Evolutionary conservation across 495 filamentous ascomycete genomes (phyloP).

Genomic region (Trichoderma reesei): DNA sequence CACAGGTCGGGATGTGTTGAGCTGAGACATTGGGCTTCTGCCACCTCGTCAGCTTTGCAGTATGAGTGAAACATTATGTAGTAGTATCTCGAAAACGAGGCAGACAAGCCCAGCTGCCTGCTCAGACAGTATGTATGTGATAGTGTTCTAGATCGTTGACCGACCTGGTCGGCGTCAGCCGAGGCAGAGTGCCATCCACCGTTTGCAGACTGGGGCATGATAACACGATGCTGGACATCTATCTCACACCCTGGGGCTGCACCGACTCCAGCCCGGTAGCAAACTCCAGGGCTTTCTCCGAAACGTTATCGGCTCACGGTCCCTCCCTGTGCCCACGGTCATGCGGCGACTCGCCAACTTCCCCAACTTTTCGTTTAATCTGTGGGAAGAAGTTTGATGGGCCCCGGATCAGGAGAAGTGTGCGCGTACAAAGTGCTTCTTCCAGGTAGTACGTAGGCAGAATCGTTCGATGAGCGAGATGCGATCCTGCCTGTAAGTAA

Average conservation of each 20-base stretch:
- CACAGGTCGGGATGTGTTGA: too few relatives aligned
- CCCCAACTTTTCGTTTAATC: neutral
- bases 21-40: too few relatives aligned
- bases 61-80: too few relatives aligned
- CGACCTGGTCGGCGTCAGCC: neutral
- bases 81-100: too few relatives aligned
- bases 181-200: neutral
- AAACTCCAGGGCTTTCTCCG: neutral
- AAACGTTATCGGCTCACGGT: neutral
- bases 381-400: too few relatives aligned
- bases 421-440: too few relatives aligned
- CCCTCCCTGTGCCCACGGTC: neutral
- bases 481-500: too few relatives aligned
- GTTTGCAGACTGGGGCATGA: neutral
- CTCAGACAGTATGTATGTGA: neutral
- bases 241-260: neutral
- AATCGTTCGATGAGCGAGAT: too few relatives aligned
- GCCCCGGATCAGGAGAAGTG: too few relatives aligned
- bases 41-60: too few relatives aligned
- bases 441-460: too few relatives aligned
- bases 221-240: neutral
- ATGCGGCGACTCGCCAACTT: neutral
- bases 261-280: neutral
- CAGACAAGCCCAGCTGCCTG: too few relatives aligned
- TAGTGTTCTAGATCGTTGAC: neutral